A percentile compares a stretch with the other conserved stretches of the same genome.
Evolutionary conservation across 768 basidiomycete species (phyloP).

Genomic region (Russula olivacea): DNA sequence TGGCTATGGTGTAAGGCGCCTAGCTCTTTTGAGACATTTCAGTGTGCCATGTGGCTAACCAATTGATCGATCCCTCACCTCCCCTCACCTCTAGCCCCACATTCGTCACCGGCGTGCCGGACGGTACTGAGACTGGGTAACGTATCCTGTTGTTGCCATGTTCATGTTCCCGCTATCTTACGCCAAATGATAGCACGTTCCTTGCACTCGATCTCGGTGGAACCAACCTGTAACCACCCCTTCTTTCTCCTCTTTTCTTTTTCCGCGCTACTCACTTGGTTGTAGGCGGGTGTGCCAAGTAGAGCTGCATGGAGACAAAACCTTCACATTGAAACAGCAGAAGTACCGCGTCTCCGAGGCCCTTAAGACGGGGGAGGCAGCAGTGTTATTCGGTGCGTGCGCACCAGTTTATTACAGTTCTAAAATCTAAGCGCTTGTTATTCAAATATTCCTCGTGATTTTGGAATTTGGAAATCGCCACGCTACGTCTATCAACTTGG

Average conservation of each 20-base stretch:
- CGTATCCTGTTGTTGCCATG: slow-evolving; percentile 11
- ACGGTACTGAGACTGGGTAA: slow-evolving; percentile 92
- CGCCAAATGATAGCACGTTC: slow-evolving; percentile 62
- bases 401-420: slow-evolving; percentile 10
- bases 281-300: slow-evolving; percentile 91
- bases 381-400: slow-evolving; percentile 85
- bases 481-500: background rate
- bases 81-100: slow-evolving; percentile 55
- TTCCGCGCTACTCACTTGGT: slow-evolving; percentile 16
- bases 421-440: background rate
- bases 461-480: background rate
- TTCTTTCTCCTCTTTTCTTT: background rate
- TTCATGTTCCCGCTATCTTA: no score
- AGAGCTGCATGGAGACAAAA: slow-evolving; percentile 79
- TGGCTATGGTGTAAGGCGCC: slow-evolving; percentile 85
- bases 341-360: slow-evolving; percentile 95
- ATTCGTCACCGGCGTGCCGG: slow-evolving; percentile 91
- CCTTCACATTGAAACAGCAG: slow-evolving; percentile 86
- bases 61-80: background rate
- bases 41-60: background rate
- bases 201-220: slow-evolving; percentile 95
- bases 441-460: background rate
- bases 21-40: background rate
- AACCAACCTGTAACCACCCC: slow-evolving; percentile 76
- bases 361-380: slow-evolving; percentile 89